Evolutionary conservation across 306 rosid species (phyloP).

Genomic region (Hippophae gyantsensis): DNA sequence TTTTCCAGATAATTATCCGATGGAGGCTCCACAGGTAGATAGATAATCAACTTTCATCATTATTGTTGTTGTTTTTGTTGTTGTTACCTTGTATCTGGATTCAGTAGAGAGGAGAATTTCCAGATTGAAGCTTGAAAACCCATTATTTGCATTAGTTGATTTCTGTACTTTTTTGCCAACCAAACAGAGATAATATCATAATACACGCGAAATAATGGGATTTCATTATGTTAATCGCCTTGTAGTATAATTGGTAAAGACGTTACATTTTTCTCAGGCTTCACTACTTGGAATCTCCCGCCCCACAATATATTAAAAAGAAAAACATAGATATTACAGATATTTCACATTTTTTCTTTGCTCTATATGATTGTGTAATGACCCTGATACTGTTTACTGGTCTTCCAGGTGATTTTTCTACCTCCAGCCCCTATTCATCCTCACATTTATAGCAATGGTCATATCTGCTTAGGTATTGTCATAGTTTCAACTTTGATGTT

Average conservation of each 20-base stretch:
- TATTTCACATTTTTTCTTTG: too few relatives aligned
- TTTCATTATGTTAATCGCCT: too few relatives aligned
- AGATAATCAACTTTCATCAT: background rate
- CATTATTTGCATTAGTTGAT: background rate
- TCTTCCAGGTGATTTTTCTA: slow-evolving; percentile 63
- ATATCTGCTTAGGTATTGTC: slow-evolving; percentile 82
- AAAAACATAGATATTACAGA: too few relatives aligned
- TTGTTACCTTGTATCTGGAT: background rate
- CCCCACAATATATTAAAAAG: too few relatives aligned
- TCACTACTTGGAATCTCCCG: too few relatives aligned
- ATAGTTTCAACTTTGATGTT: background rate
- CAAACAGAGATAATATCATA: background rate
- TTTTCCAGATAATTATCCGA: slow-evolving; percentile 90
- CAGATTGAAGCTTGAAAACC: background rate
- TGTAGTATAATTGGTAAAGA: too few relatives aligned
- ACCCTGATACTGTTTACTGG: background rate
- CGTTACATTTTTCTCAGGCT: too few relatives aligned
- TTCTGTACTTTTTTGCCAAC: background rate
- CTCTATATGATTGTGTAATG: background rate
- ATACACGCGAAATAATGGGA: too few relatives aligned
- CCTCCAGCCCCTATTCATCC: slow-evolving; percentile 93
- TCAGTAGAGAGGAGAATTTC: background rate
- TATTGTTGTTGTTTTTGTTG: background rate
- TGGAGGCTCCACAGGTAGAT: slow-evolving; percentile 93
- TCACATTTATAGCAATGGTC: slow-evolving; percentile 96